These are phyloP conservation scores for Candida chilensis DNA, from an alignment of 805 yeast genomes.

Conservation along the genomic window DNA sequence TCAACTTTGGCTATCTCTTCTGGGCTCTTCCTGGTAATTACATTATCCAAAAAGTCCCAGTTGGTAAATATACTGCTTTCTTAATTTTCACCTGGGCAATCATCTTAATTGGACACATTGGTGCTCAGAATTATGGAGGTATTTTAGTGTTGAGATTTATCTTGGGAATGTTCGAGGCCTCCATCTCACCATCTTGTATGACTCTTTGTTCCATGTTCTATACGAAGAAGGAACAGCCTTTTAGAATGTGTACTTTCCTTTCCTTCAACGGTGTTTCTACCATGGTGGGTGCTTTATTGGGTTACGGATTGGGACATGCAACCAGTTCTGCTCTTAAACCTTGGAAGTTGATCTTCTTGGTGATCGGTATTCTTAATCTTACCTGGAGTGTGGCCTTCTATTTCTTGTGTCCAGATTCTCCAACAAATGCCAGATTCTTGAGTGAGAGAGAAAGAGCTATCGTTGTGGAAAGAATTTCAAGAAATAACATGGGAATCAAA, in stretches of 20 bases:
- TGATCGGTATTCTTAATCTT: too few relatives aligned
- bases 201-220: conserved; percentile 21
- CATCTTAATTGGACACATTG: conserved; percentile 6
- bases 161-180: conserved; percentile 19
- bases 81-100: conserved; percentile 13
- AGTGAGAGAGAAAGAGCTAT: conserved; percentile 21
- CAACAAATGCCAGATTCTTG: conserved; percentile 19
- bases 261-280: too few relatives aligned
- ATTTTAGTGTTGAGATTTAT: conserved; percentile 2
- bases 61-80: conserved; percentile 9
- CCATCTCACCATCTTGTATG: conserved; percentile 22
- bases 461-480: conserved; percentile 9
- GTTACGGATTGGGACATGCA: conserved; percentile 22
- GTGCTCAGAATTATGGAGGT: conserved; percentile 6
- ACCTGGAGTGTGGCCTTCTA: too few relatives aligned
- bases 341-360: conserved; percentile 14
- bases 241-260: conserved; percentile 16
- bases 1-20: too few relatives aligned
- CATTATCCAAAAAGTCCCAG: conserved; percentile 11
- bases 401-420: conserved; percentile 14
- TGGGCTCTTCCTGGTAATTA: too few relatives aligned
- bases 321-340: conserved; percentile 6
- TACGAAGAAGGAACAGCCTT: conserved; percentile 21
- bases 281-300: too few relatives aligned
- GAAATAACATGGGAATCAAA: conserved; percentile 15